Evolutionary conservation across 2,329 filamentous ascomycete species (phyloP).

Genomic region (Phyllosticta paracitricarpa): DNA sequence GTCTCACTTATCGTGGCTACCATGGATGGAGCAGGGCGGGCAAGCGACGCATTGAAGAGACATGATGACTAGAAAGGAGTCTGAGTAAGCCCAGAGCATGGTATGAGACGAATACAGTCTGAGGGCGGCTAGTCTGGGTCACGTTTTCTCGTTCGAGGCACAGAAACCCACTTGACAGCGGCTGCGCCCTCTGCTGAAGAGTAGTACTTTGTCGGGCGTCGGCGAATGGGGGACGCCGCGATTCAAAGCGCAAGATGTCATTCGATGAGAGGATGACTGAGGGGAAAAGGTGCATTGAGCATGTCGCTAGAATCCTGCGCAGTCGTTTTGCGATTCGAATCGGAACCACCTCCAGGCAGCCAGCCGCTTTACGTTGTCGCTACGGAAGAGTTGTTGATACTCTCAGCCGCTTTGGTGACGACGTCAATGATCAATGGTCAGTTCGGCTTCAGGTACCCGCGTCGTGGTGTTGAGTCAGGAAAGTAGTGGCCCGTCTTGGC

Average conservation of each 20-base stretch:
- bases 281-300: not conserved
- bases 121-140: not conserved
- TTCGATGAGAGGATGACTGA: not conserved
- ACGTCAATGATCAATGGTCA: not conserved
- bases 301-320: not conserved
- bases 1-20: conserved; percentile 24
- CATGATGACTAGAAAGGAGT: not conserved
- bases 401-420: not conserved
- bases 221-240: not conserved
- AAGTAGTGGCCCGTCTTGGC: not conserved
- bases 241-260: not conserved
- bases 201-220: not conserved
- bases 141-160: not conserved
- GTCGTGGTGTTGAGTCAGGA: not conserved
- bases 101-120: not conserved
- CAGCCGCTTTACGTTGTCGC: not conserved
- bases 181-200: not conserved
- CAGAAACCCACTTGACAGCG: not conserved
- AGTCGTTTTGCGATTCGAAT: not conserved
- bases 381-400: not conserved
- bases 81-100: too few species aligned
- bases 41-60: not conserved
- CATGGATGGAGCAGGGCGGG: not conserved
- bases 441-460: not conserved
- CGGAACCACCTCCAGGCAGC: not conserved